Conservation (phyloP, 73 alveolate species). For the Paraurostyla sp. region DNA sequence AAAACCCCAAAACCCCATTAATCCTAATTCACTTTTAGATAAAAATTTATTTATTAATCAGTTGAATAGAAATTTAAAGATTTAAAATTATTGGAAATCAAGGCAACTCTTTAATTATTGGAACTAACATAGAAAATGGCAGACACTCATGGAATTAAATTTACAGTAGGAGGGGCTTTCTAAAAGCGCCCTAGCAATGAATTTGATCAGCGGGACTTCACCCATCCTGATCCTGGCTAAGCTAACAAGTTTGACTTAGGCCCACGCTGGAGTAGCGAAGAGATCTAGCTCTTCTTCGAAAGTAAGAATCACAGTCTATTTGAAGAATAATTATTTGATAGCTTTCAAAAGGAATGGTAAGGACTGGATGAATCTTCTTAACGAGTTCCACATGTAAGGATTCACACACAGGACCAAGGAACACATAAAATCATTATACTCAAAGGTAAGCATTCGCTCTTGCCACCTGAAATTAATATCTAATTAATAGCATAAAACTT, state of each 20-base stretch:
- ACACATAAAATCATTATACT: conserved; percentile 47
- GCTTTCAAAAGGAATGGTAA: conserved; percentile 57
- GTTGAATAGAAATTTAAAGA: conserved; percentile 56
- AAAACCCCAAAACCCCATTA: conserved; percentile 20
- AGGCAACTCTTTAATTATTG: conserved; percentile 40
- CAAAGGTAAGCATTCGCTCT: conserved; percentile 13
- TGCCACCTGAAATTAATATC: not conserved
- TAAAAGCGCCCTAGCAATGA: not conserved
- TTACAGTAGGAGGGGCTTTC: conserved; percentile 18
- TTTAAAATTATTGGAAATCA: conserved; percentile 35
- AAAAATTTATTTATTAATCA: conserved; percentile 26
- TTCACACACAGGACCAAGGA: conserved; percentile 54
- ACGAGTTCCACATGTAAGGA: conserved; percentile 47
- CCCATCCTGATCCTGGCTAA: not conserved
- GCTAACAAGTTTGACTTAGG: conserved; percentile 51
- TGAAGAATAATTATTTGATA: not conserved
- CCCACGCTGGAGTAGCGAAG: conserved; percentile 62
- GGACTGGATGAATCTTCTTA: conserved; percentile 61
- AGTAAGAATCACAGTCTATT: conserved; percentile 4
- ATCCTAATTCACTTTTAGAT: not conserved
- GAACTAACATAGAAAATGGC: conserved; percentile 18
- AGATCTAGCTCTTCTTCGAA: conserved; percentile 64
- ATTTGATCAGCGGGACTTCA: not conserved
- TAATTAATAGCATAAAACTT: conserved; percentile 64
- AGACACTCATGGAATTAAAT: conserved; percentile 4